Conservation (phyloP, 1,284 basidiomycete genomes). For the Ceratobasidium sp. region DNA sequence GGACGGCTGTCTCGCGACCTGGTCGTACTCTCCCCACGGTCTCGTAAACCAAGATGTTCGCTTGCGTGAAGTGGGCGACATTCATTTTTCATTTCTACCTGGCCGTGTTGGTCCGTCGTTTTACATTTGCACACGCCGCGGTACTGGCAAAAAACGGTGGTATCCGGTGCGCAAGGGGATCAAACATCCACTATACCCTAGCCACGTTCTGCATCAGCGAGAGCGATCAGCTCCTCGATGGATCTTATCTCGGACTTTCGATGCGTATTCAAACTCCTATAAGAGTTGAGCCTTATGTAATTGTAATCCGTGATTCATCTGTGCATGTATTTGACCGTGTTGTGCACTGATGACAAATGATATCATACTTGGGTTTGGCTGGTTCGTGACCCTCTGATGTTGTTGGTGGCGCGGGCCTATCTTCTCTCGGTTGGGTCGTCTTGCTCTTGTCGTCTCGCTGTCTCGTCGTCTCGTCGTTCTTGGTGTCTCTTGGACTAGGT, state of each 20-base stretch:
- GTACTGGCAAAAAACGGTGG: neutral
- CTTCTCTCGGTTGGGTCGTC: no score
- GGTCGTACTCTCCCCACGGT: constrained; percentile 1
- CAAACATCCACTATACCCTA: neutral
- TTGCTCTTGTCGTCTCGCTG: no score
- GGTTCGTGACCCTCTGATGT: no score
- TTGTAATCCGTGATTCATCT: no score
- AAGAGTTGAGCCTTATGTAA: no score
- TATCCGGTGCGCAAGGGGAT: neutral
- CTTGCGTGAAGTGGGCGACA: neutral
- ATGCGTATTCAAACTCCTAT: no score
- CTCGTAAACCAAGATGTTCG: neutral
- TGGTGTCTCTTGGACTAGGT: no score
- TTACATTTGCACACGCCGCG: neutral
- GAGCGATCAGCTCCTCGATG: neutral
- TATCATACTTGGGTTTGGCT: no score
- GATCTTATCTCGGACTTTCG: neutral
- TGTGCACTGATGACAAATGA: no score
- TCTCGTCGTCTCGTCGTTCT: no score
- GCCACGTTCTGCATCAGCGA: constrained; percentile 3
- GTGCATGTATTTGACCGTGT: no score
- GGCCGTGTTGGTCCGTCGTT: neutral
- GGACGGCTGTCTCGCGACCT: neutral
- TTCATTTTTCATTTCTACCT: constrained; percentile 5
- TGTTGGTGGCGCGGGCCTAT: no score